Evolutionary conservation across 345 rosid genomes (phyloP), one percentile per base, ranked within the genome.

Genomic region (Citrus medica): DNA sequence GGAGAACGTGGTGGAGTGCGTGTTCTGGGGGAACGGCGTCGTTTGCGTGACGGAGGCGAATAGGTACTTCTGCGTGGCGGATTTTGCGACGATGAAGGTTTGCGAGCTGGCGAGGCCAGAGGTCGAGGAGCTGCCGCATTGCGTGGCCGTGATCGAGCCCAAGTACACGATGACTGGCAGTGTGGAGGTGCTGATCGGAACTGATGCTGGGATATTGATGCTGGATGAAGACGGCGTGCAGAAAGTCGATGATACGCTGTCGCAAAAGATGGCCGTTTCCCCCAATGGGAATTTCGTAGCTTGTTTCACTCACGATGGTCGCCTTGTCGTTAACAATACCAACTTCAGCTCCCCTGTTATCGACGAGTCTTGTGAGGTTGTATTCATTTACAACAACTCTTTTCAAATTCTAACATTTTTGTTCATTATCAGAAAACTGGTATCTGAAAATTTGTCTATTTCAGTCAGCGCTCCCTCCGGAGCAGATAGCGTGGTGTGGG

Each of bases 401-500:
- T 66, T 24, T 27, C 56, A 27, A 24, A 6, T 46, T 51, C 48
- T 13, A 27, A 69, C 13, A 30, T 27, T 46, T 42, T 74, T 13
- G 51, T 13, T 46, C 14, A 46, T 46, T 13, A 63, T 28, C 13
- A 28, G 32, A 38, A 74, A 60, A 46, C 60, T 60, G 48, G 55
- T 38, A 59, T 37, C 25, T 61, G 58, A 27, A n/a, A 10, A 67
- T 82, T 73, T 73, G 51, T 51, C 38, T 76, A 59, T 81, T 81
- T 75, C 89, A 96, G 98, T 91, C 98, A 79, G 91, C 94, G 10
- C 97, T 96, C 81, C 98, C 99, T 77, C 99, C 99, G 0, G 91
- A 89, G 87, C 99, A 96, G 86, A 83, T 96, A 84, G 97, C 95
- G 30, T 96, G 99, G 98, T 96, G 99, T 86, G 99, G 95, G 81